Conservation (phyloP, 208 protist genomes). For the Leishmania major region DNA sequence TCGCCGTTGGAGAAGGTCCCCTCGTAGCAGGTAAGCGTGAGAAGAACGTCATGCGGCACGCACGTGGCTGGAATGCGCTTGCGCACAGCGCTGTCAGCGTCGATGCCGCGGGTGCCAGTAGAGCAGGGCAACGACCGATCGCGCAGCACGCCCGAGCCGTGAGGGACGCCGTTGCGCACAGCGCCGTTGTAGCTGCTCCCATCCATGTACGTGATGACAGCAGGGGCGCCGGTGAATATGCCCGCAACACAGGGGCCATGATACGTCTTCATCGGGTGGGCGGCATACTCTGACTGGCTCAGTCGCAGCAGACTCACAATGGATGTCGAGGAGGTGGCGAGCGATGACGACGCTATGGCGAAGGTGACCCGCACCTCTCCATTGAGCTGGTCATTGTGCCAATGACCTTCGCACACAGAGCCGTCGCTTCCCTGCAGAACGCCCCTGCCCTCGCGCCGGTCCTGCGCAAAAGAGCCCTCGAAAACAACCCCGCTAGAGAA, state of each 20-base stretch:
- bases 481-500: constrained; percentile 61
- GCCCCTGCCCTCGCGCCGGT: constrained; percentile 59
- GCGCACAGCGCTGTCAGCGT: constrained; percentile 10
- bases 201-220: constrained; percentile 51
- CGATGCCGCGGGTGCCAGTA: constrained; percentile 13
- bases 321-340: background rate
- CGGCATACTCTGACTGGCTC: constrained; percentile 9
- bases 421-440: constrained; percentile 44
- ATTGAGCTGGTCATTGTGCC: constrained; percentile 51
- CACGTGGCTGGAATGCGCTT: constrained; percentile 14
- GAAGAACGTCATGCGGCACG: constrained; percentile 1
- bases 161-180: constrained; percentile 55
- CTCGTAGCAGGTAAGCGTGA: constrained; percentile 65
- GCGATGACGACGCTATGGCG: background rate
- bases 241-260: constrained; percentile 60
- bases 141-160: constrained; percentile 57
- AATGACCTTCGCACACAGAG: constrained; percentile 57
- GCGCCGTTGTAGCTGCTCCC: constrained; percentile 68
- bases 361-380: constrained; percentile 39
- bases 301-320: constrained; percentile 3
- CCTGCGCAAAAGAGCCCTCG: constrained; percentile 52
- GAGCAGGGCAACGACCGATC: constrained; percentile 30
- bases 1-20: constrained; percentile 73
- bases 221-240: constrained; percentile 57
- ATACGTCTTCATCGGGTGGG: constrained; percentile 44